phyloP scores from a whole-genome alignment of 192 early-diverging fungal genomes.

The Linnemannia hyalina region DNA sequence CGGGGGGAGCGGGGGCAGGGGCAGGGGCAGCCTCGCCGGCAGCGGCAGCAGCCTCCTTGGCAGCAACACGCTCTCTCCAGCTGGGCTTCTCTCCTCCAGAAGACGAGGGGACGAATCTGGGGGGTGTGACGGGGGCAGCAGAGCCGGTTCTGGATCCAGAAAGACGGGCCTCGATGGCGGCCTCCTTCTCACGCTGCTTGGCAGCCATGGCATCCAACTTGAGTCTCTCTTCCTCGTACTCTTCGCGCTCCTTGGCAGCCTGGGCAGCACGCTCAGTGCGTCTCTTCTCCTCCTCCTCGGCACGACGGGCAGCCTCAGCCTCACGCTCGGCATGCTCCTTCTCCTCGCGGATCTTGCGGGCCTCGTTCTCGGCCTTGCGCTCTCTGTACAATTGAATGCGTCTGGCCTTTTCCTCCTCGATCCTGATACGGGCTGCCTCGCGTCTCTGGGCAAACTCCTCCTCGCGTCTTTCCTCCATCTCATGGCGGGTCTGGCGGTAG shows the following conservation, averaged over 20 bases:
- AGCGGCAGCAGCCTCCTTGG: constrained; percentile 29
- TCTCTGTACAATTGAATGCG: constrained; percentile 74
- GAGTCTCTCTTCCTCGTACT: constrained; percentile 47
- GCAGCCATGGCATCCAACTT: constrained; percentile 66
- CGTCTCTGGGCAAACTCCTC: constrained; percentile 68
- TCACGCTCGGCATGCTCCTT: constrained; percentile 51
- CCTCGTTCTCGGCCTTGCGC: constrained; percentile 65
- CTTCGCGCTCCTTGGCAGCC: constrained; percentile 58
- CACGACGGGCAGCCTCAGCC: constrained; percentile 55
- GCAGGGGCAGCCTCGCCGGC: constrained; percentile 28
- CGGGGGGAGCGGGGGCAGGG: neutral
- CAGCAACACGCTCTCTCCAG: constrained; percentile 52
- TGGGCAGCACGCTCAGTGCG: constrained; percentile 62
- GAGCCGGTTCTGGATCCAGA: constrained; percentile 33
- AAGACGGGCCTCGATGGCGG: constrained; percentile 60
- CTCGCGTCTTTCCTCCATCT: constrained; percentile 71
- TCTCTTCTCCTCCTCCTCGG: constrained; percentile 62
- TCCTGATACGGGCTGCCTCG: constrained; percentile 68
- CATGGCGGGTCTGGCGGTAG: constrained; percentile 73
- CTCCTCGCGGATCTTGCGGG: constrained; percentile 56
- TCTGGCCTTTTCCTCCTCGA: constrained; percentile 80
- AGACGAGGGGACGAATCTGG: constrained; percentile 35
- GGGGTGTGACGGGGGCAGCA: constrained; percentile 41
- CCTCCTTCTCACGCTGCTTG: constrained; percentile 63
- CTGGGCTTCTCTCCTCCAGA: constrained; percentile 47